Base-by-base conservation (phyloP, 2,329 filamentous ascomycete genomes). In the Colletotrichum limetticola region DNA sequence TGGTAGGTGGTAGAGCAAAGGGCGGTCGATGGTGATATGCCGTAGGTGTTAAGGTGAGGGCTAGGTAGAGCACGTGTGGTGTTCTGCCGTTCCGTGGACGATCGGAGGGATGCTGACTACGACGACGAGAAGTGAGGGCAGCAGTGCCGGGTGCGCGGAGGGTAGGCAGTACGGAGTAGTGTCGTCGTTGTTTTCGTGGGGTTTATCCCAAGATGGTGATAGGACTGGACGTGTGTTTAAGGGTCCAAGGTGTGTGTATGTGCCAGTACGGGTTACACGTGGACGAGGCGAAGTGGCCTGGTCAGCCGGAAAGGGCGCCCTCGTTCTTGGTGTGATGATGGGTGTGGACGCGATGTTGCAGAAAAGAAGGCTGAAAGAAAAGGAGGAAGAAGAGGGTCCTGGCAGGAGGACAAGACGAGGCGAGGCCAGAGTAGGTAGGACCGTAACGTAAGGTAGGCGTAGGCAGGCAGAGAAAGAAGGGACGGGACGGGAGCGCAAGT, bases 401-500 rank as follows among this genome's bases (percentile, higher is more conserved):
- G 66, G 49, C 70, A 72, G 32, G 57, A 66, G 16, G 35, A 61
- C 22, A 59, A 63, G 53, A 56, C 53, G 22, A 52, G 68, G 56
- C 49, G 60, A 63, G 22, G 52, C 55, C 30, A 56, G 58, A 59
- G 57, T 53, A 62, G 42, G 42, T 49, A 49, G 42, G 37, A 16
- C 32, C 32, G 32, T 32, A 32, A 32, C 32, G 32, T 12, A 32
- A 32, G 32, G 32, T 32, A 35, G 30, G 16, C 35, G 56, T 53
- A 61, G 42, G 42, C 19, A 49, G 42, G 19, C 42, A 49, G 61
- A 66, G 71, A 53, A 67, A 64, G 63, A 71, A 74, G 64, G 70
- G 66, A 73, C 67, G 71, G 71, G 67, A 73, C 67, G 71, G 67
- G 71, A 74, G 70, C 72, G 64, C 65, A 74, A 68, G 72, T 72